Evolutionary conservation across 176 grass and related monocot genomes (phyloP), one percentile per base, ranked within the genome.

Genomic region (Carex kokanica): DNA sequence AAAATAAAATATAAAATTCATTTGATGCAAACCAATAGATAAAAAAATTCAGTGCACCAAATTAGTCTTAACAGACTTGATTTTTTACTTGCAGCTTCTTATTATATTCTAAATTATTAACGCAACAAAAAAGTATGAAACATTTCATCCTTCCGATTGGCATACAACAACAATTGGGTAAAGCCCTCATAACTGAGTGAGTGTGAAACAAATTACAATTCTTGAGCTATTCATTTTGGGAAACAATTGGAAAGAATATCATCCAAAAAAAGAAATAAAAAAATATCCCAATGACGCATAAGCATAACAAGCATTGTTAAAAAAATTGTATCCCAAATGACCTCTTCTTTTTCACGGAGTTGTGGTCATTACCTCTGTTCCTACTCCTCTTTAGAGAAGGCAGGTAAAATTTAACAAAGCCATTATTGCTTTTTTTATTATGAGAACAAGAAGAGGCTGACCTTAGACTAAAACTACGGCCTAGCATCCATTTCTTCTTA

Each of bases 401-500:
- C 58, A 82, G 25, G 67, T 82, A 53, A 51, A 82, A 67, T 53
- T 36, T 63, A 23, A 82, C 16, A 66, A 82, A 31, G 1, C 80
- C 40, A 25, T 82, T 82, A 17, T 66, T 82, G 60, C 41, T 60
- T 51, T n/a, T n/a, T n/a, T 66, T 82, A 67, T 64, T 6, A 25
- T 13, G 21, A 7, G 61, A 65, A 29, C 5, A 66, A 82, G 80
- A 52, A 82, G 41, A 67, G 53, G 20, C 41, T n/a, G 60, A 82
- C 21, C 62, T 32, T 5, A 82, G 80, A 82, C 80, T 82, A 21
- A 41, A 82, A 64, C 80, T 66, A 61, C 80, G 60, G 58, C 80
- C 80, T 8, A 82, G 16, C 62, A 64, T 31, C 80, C 80, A 82
- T 51, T 66, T 64, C 52, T 82, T 82, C 59, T 82, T 82, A 51